Base-by-base conservation (phyloP, 345 rosid species). In the Lumnitzera littorea region DNA sequence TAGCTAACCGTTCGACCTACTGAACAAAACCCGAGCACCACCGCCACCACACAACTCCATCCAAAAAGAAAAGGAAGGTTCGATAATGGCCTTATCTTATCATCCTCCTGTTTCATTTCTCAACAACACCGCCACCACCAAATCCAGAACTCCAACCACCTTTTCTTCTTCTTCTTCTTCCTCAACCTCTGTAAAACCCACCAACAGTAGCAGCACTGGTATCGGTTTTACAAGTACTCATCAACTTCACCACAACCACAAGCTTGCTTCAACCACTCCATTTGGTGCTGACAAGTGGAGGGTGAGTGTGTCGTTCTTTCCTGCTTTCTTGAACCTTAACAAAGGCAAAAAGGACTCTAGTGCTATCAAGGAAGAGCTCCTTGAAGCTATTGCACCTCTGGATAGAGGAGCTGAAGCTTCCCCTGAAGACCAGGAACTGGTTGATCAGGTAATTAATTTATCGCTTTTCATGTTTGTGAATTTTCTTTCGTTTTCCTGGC, bases 381-480 rank as follows among this genome's bases (percentile, higher is more conserved):
- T 89, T 10, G 83, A 85, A 12, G 89, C 89, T 61, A 87, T 91
- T 63, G 78, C 67, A 12, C 77, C 88, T 13, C 88, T 91, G 41
- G 81, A 89, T 46, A 84, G 95, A 53, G 96, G 98, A 12, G 95
- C 96, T 24, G 82, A 68, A 1, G 96, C 96, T 15, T 65, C 89
- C 13, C 85, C 77, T 25, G 96, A 91, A 59, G 98, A 87, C 51
- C 98, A 79, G 73, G 80, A 79, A 70, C 68, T 60, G 24, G 80
- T 92, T 46, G 94, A 89, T 72, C 80, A 82, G 88, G 96, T 87
- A 36, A 36, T 6, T 27, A 27, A 7, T 36, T 36, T 9, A 36
- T 36, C 36, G 1, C 36, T 29, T 6, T 29, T 29, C 36, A 29
- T 36, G 50, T 51, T 46, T 62, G 57, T 13, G 41, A 10, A 17